Evolutionary conservation across 2,329 filamentous ascomycete species (phyloP).

Genomic region (Penicillium fuscoglaucum): DNA sequence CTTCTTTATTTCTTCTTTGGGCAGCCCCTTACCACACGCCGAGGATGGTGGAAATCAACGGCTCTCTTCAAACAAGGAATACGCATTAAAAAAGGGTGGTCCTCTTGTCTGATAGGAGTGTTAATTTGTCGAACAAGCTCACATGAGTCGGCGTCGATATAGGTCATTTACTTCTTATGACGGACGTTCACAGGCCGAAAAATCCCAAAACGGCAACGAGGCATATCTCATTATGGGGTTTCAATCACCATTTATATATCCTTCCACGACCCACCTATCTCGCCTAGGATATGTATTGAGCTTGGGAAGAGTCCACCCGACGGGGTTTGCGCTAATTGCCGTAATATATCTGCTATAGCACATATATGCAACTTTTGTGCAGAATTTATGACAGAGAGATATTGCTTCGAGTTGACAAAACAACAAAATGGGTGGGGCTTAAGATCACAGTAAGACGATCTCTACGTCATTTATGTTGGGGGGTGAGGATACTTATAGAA

Average conservation of each 20-base stretch:
- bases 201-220: background rate
- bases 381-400: background rate
- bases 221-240: background rate
- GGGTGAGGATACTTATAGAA: background rate
- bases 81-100: background rate
- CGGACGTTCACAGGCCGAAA: background rate
- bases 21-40: background rate
- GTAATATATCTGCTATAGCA: background rate
- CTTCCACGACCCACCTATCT: background rate
- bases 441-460: background rate
- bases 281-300: background rate
- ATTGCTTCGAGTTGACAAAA: background rate
- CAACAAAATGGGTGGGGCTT: background rate
- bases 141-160: background rate
- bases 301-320: background rate
- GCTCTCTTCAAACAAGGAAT: too few relatives aligned
- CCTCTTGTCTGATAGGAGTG: too few relatives aligned
- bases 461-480: background rate
- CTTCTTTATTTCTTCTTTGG: background rate
- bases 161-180: background rate
- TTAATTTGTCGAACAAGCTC: background rate
- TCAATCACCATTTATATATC: background rate
- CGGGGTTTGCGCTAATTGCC: background rate
- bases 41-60: background rate
- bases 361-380: background rate